Evolutionary conservation across 352 stramenopile genomes (phyloP).

Genomic region (Phytophthora kernoviae): DNA sequence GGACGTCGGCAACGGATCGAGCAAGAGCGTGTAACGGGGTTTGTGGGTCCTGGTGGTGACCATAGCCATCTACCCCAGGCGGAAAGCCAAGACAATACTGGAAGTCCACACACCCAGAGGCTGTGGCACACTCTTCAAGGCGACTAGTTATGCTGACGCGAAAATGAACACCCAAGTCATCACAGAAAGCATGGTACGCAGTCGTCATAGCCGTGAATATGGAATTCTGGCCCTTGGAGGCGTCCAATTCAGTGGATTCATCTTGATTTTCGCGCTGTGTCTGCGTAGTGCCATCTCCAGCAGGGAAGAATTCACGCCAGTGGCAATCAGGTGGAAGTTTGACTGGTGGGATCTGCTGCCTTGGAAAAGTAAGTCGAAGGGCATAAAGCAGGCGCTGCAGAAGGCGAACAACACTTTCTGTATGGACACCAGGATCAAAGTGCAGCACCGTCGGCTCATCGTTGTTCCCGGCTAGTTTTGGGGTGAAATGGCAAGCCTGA

Average conservation of each 20-base stretch:
- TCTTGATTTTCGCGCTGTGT: conserved; percentile 15
- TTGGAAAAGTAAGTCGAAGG: conserved; percentile 51
- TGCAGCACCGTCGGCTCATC: conserved; percentile 38
- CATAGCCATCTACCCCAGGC: conserved; percentile 35
- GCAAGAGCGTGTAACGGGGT: conserved; percentile 17
- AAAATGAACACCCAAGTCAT: conserved; percentile 54
- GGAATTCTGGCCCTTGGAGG: background rate
- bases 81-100: conserved; percentile 63
- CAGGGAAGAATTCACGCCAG: conserved; percentile 61
- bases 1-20: conserved; percentile 18
- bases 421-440: conserved; percentile 62
- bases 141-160: conserved; percentile 50
- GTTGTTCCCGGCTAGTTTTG: conserved; percentile 1
- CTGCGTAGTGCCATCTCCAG: background rate
- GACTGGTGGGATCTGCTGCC: conserved; percentile 38
- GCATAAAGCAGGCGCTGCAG: conserved; percentile 56
- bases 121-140: conserved; percentile 52
- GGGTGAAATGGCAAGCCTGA: conserved; percentile 35
- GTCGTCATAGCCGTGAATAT: conserved; percentile 43
- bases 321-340: conserved; percentile 42
- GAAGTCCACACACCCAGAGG: conserved; percentile 55
- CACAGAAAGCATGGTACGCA: conserved; percentile 67
- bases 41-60: conserved; percentile 14
- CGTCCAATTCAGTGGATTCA: background rate
- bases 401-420: conserved; percentile 54